These are phyloP conservation scores for Pyrenochaeta sp. DNA, from an alignment of 2,329 filamentous ascomycete species.

Conservation along the genomic window DNA sequence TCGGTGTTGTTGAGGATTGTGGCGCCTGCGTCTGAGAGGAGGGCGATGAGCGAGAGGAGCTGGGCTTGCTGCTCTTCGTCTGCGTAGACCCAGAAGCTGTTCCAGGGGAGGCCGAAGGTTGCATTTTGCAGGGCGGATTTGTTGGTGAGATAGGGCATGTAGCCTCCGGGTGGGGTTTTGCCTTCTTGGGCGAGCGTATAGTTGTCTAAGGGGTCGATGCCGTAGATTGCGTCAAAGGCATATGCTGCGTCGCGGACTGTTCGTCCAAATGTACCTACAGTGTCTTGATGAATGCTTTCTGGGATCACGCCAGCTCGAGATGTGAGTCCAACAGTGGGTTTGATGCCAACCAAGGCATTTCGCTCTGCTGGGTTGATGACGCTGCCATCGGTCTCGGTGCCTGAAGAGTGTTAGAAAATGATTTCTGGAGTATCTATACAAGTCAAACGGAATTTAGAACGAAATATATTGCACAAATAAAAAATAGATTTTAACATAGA, in stretches of 20 bases:
- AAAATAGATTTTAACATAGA: too few species aligned
- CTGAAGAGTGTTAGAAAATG: conserved; percentile 4
- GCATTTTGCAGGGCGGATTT: conserved; percentile 65
- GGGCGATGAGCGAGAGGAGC: conserved; percentile 58
- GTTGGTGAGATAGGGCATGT: conserved; percentile 63
- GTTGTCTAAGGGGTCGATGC: conserved; percentile 68
- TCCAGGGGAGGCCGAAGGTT: conserved; percentile 74
- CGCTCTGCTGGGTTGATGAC: conserved; percentile 75
- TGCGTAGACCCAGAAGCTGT: conserved; percentile 72
- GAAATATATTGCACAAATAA: too few species aligned
- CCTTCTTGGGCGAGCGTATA: conserved; percentile 67
- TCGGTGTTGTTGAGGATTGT: conserved; percentile 75
- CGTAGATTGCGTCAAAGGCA: conserved; percentile 72
- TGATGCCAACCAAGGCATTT: conserved; percentile 75
- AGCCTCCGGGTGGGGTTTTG: conserved; percentile 64
- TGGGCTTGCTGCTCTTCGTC: conserved; percentile 62
- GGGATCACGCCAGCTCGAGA: conserved; percentile 67
- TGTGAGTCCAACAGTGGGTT: conserved; percentile 77
- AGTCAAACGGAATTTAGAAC: too few species aligned
- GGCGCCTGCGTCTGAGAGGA: conserved; percentile 68
- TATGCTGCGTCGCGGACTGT: conserved; percentile 74
- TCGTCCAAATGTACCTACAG: conserved; percentile 71
- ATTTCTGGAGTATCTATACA: too few species aligned
- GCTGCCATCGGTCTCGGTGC: conserved; percentile 73
- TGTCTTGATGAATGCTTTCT: conserved; percentile 72